Evolutionary conservation across 208 protist species (phyloP), one percentile per base, ranked within the genome.

Genomic region (Leishmania major): DNA sequence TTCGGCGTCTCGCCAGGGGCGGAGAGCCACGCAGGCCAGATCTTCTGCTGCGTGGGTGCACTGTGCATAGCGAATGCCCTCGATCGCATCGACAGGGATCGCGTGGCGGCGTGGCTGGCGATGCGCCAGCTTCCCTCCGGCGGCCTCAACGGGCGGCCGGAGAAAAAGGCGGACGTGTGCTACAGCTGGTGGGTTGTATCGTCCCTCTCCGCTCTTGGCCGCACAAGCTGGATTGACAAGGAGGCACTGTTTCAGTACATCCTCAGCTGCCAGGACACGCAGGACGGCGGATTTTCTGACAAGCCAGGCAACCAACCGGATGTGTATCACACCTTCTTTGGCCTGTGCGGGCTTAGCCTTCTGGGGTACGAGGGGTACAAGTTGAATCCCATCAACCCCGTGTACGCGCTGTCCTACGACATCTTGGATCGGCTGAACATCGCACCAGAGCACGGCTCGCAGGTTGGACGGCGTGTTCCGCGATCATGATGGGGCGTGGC

Each of bases 111-210:
- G 90, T 99, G 99, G 99, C 93, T 99, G 25, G 95, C 94, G 70
- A 99, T 99, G 92, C 96, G 99, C 62, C 99, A 99, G 89, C 84
- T 98, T 4, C 89, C 98, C 19, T 96, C 96, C 31, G 99, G 99
- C 37, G 99, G 99, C 3, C 92, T 99, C 25, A 99, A 99, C 86
- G 99, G 99, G 1, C 90, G 99, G 11, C 99, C 99, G 2, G 99
- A 99, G 88, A 99, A 99, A 87, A 94, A 99, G 81, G 95, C 99
- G 22, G 99, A 99, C 85, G 99, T 99, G 49, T 99, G 99, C 92
- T 99, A 99, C 82, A 99, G 98, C 69, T 99, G 99, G 99, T 99
- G 99, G 99, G 98, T 99, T 6, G 88, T 99, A 10, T 98, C 99
- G 2, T 92, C 99, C 3, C 85, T 99, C 22, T 85, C 87, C 13